phyloP scores from a whole-genome alignment of 495 filamentous ascomycete species.

The Penicillium macrosclerotiorum region DNA sequence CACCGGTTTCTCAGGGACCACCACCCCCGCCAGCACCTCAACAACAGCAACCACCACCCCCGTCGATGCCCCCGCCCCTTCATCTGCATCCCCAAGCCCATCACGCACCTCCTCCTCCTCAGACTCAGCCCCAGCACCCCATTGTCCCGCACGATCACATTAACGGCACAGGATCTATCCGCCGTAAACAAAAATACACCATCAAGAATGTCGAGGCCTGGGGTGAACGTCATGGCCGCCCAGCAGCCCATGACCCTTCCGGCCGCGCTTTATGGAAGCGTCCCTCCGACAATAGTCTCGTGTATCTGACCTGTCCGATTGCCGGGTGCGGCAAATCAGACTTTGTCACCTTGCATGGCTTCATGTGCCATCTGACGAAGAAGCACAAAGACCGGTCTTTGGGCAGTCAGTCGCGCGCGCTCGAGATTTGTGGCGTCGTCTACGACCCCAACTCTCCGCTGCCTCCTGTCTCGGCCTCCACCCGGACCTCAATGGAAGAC shows the following conservation, averaged over 20 bases:
- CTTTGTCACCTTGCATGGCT: conserved; percentile 48
- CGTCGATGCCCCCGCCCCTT: conserved; percentile 19
- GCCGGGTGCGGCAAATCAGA: conserved; percentile 44
- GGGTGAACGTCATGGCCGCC: conserved; percentile 48
- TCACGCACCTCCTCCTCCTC: conserved; percentile 12
- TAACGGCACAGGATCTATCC: conserved; percentile 31
- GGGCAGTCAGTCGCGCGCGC: conserved; percentile 45
- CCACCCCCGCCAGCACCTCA: no score
- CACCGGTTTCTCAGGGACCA: conserved; percentile 29
- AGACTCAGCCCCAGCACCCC: conserved; percentile 22
- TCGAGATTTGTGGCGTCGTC: conserved; percentile 46
- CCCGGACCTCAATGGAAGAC: conserved; percentile 41
- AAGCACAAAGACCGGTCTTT: conserved; percentile 50
- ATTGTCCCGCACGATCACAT: conserved; percentile 30
- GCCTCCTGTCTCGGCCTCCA: conserved; percentile 32
- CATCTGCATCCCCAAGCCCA: conserved; percentile 26
- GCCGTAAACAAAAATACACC: conserved; percentile 50
- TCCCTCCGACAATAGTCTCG: conserved; percentile 45
- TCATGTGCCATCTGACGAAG: conserved; percentile 52
- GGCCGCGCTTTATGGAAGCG: conserved; percentile 48
- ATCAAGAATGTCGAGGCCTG: conserved; percentile 52
- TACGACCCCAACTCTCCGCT: conserved; percentile 44
- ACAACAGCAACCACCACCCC: no score
- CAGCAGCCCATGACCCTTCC: conserved; percentile 44
- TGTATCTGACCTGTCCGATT: conserved; percentile 47